These are phyloP conservation scores for Porcisia hertigi DNA, from an alignment of 208 protist species.

Conservation along the genomic window DNA sequence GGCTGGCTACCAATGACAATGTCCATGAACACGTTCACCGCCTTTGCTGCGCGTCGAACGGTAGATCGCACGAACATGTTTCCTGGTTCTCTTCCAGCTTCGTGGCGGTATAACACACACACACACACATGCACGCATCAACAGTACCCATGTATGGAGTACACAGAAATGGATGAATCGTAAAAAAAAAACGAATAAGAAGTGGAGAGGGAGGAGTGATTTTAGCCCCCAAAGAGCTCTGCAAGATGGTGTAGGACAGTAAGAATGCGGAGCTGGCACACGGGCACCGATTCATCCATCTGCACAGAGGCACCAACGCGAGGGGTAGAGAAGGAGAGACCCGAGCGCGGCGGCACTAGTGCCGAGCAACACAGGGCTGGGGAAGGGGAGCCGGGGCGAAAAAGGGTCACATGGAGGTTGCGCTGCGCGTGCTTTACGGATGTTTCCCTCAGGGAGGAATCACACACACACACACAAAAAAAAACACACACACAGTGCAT, in stretches of 20 bases:
- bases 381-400: neutral
- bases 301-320: neutral
- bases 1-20: constrained; percentile 53
- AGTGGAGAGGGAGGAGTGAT: neutral
- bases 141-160: neutral
- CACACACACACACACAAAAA: too few relatives aligned
- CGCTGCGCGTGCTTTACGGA: neutral
- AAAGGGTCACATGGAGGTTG: neutral
- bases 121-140: neutral
- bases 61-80: constrained; percentile 43
- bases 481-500: neutral
- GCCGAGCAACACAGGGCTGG: neutral
- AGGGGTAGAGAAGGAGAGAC: neutral
- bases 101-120: neutral
- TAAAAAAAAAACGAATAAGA: neutral
- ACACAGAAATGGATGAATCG: neutral
- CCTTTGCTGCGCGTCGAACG: constrained; percentile 24
- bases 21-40: constrained; percentile 76
- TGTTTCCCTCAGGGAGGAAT: neutral
- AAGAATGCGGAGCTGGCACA: neutral
- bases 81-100: neutral
- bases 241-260: neutral
- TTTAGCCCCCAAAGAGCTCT: neutral
- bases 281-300: too few relatives aligned
- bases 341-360: neutral